Evolutionary conservation across 1,139 yeast genomes (phyloP).

Genomic region (Candida gigantensis): DNA sequence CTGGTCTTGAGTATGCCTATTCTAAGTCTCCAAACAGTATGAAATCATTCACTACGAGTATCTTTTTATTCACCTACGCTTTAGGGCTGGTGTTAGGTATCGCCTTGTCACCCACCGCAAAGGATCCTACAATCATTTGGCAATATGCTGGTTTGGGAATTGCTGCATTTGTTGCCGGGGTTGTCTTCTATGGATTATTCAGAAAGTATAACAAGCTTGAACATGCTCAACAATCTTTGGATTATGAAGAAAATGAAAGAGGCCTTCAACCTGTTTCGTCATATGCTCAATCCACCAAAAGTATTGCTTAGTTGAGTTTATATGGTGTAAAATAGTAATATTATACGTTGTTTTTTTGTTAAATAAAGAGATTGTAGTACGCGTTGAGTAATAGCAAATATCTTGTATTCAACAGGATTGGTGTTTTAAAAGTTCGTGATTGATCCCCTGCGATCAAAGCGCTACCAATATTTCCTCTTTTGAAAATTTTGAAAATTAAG

Average conservation of each 20-base stretch:
- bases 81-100: slow-evolving; percentile 71
- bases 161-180: slow-evolving; percentile 59
- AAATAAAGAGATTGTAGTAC: too few relatives aligned
- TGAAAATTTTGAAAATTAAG: too few relatives aligned
- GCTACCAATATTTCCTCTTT: too few relatives aligned
- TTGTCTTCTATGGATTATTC: slow-evolving; percentile 62
- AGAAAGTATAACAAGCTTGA: slow-evolving; percentile 55
- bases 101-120: slow-evolving; percentile 64
- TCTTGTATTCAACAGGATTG: too few relatives aligned
- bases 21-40: slow-evolving; percentile 64
- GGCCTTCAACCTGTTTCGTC: slow-evolving; percentile 24
- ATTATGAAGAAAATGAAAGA: slow-evolving; percentile 27
- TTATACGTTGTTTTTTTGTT: too few relatives aligned
- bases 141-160: slow-evolving; percentile 63
- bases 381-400: too few relatives aligned
- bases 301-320: slow-evolving; percentile 10
- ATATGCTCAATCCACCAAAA: slow-evolving; percentile 23
- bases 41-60: slow-evolving; percentile 65
- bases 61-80: slow-evolving; percentile 63
- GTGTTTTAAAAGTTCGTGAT: too few relatives aligned
- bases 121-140: slow-evolving; percentile 69
- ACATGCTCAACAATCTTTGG: slow-evolving; percentile 60
- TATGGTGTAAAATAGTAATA: too few relatives aligned
- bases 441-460: too few relatives aligned
- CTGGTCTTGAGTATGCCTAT: slow-evolving; percentile 71